These are phyloP conservation scores for Hura crepitans DNA, from an alignment of 441 rosid species.

Conservation along the genomic window DNA sequence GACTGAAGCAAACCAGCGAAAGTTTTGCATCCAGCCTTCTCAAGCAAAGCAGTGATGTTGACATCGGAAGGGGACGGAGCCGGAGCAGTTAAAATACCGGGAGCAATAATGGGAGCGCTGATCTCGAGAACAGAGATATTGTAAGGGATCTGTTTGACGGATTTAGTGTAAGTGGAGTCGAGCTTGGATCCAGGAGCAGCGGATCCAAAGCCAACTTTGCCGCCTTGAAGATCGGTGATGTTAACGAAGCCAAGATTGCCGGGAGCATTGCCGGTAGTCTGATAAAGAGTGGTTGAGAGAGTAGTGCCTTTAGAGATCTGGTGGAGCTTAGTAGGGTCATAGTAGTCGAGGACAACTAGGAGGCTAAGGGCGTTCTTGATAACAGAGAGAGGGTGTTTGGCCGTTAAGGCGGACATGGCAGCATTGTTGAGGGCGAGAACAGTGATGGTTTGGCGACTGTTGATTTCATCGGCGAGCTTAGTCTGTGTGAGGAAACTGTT, in stretches of 20 bases:
- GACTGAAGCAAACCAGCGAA: constrained; percentile 52
- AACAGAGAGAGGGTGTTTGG: constrained; percentile 66
- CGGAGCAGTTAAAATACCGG: constrained; percentile 60
- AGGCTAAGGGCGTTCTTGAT: constrained; percentile 62
- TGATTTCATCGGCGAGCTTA: constrained; percentile 84
- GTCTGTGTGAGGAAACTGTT: constrained; percentile 64
- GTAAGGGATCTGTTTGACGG: constrained; percentile 73
- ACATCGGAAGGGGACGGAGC: constrained; percentile 61
- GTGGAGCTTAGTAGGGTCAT: constrained; percentile 70
- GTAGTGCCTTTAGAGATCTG: constrained; percentile 64
- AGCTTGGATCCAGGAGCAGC: constrained; percentile 82
- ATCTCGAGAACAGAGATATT: constrained; percentile 70
- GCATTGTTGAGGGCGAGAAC: constrained; percentile 68
- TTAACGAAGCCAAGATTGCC: constrained; percentile 78
- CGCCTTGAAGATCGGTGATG: constrained; percentile 77
- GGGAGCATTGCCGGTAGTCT: constrained; percentile 89
- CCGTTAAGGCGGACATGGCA: constrained; percentile 63
- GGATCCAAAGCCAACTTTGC: constrained; percentile 81
- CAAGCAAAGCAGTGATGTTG: constrained; percentile 70
- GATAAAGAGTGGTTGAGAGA: constrained; percentile 80
- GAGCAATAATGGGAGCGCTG: constrained; percentile 62
- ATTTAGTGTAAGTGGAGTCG: constrained; percentile 62
- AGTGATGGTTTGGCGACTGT: constrained; percentile 72
- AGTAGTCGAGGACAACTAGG: constrained; percentile 76
- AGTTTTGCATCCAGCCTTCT: constrained; percentile 85